Base-by-base conservation (phyloP, 2,329 filamentous ascomycete genomes). In the Ophioceras dolichostomum region DNA sequence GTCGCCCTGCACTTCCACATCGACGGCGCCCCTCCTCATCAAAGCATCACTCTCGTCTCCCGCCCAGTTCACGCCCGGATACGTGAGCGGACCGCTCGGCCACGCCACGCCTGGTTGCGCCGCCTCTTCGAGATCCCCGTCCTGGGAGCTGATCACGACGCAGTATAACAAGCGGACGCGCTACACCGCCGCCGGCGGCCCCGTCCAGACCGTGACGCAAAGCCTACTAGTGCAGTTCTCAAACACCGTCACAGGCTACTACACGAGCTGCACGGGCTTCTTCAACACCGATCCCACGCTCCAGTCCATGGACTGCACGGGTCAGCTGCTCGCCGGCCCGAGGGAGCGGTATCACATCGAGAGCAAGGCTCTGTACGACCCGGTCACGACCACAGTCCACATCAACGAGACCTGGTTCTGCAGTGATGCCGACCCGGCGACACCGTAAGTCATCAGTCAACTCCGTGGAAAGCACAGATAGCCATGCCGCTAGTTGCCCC, bases 331-430 rank as follows among this genome's bases (percentile, higher is more conserved):
- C 45, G 44, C 2, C 31, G 34, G n/a, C 42, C 40, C 27, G 2
- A 29, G 38, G 10, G 40, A 43, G 12, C 38, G 41, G 10, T 50
- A 49, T 31, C 26, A 37, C 13, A 43, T 45, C 34, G 9, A 17
- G 18, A 50, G 47, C 3, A 27, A 41, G 17, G 45, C 43, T 2
- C 30, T 37, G 4, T 51, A 48, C 32, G 41, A 48, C 20, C 45
- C 45, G 18, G 36, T 17, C 2, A 47, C 33, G 3, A 39, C 18
- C 13, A 18, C n/a, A 9, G 45, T 51, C 8, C 36, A 36, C 3
- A 34, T 51, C 14, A 48, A 45, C 30, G 43, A 51, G 38, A 50
- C 48, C 1, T 51, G 48, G 48, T 51, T 38, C 33, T 51, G 49
- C 36, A 47, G 49, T 26, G 46, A 48, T 24, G 36, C 32, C 10